phyloP scores from a whole-genome alignment of 352 stramenopile species.

The Hyaloperonospora arabidopsidis region DNA sequence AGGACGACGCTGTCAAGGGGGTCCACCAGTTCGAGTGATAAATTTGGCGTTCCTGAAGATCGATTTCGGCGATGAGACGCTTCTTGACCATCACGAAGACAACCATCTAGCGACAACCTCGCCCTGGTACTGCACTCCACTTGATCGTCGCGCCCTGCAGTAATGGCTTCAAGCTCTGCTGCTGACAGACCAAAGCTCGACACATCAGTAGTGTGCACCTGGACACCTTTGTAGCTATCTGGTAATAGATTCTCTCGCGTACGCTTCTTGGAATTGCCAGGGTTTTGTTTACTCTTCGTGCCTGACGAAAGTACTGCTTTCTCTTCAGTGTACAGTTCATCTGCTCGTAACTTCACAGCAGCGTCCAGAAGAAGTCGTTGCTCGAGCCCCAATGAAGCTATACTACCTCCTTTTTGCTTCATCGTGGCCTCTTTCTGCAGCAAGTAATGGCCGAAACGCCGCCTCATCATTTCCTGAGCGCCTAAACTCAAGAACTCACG shows the following conservation, averaged over 20 bases:
- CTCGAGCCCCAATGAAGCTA: constrained; percentile 43
- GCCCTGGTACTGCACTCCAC: constrained; percentile 19
- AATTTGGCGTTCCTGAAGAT: constrained; percentile 22
- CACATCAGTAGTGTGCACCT: constrained; percentile 34
- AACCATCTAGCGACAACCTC: constrained; percentile 17
- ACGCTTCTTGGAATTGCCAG: constrained; percentile 30
- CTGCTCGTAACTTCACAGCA: constrained; percentile 36
- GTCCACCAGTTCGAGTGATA: constrained; percentile 47
- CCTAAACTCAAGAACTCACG: constrained; percentile 76
- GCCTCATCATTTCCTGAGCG: constrained; percentile 72
- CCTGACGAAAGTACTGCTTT: not conserved
- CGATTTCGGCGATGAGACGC: constrained; percentile 5
- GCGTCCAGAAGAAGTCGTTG: constrained; percentile 57
- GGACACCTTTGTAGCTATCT: constrained; percentile 20
- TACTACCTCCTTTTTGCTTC: constrained; percentile 43
- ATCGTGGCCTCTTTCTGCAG: constrained; percentile 53
- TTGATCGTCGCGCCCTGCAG: constrained; percentile 20
- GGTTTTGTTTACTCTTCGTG: constrained; percentile 16
- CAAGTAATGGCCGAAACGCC: constrained; percentile 78
- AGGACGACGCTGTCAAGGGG: constrained; percentile 51
- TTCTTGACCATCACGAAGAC: constrained; percentile 5
- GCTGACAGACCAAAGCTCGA: constrained; percentile 67
- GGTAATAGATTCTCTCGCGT: constrained; percentile 17
- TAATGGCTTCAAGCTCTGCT: constrained; percentile 55
- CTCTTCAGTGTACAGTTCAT: constrained; percentile 36